Percentiles rank a stretch among this genome's conserved stretches.
Conservation (phyloP, 805 yeast species). For the Grigorovia jiainica region DNA sequence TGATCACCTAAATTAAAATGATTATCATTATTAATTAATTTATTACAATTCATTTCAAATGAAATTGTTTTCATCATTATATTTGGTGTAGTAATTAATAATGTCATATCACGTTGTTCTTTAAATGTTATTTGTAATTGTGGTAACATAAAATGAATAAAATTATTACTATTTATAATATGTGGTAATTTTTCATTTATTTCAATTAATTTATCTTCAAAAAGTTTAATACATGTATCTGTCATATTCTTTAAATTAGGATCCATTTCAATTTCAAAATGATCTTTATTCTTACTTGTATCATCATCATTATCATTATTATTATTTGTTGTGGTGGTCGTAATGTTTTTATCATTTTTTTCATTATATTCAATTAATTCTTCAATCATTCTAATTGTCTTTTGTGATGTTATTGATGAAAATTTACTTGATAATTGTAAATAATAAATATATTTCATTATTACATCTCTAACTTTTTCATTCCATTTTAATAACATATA, state of each 20-base stretch:
- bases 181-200: constrained; percentile 28
- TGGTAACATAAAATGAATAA: constrained; percentile 64
- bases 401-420: constrained; percentile 36
- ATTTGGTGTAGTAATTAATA: constrained; percentile 63
- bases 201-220: constrained; percentile 43
- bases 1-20: constrained; percentile 36
- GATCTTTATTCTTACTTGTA: not conserved
- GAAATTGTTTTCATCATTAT: constrained; percentile 63
- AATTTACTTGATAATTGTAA: constrained; percentile 37
- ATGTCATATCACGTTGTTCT: constrained; percentile 44
- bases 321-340: not conserved
- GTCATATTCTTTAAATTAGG: not conserved
- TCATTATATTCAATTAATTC: constrained; percentile 33
- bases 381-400: constrained; percentile 41
- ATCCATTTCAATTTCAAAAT: not conserved
- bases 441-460: constrained; percentile 49
- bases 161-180: constrained; percentile 44
- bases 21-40: no score
- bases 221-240: constrained; percentile 20
- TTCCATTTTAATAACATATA: constrained; percentile 75
- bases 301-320: not conserved
- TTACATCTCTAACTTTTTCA: constrained; percentile 51
- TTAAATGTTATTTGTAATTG: constrained; percentile 65
- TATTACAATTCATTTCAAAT: constrained; percentile 39
- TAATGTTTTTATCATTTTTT: not conserved